phyloP scores from a whole-genome alignment of 2,329 filamentous ascomycete genomes.

The Talaromyces pinophilus region DNA sequence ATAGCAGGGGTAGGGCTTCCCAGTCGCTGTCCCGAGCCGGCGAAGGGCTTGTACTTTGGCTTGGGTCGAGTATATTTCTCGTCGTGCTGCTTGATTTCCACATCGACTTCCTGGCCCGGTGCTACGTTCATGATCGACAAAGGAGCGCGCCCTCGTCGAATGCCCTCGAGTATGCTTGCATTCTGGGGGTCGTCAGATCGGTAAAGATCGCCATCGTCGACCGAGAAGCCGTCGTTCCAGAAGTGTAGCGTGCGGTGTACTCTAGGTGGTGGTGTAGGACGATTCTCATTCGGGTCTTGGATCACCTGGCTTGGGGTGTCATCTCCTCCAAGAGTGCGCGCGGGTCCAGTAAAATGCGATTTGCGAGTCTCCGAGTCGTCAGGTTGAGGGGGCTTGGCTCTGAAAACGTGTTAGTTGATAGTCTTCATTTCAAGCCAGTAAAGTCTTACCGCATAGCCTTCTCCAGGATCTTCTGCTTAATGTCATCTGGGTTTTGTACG shows the following conservation, averaged over 20 bases:
- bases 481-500: slow-evolving; percentile 64
- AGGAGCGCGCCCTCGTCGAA: slow-evolving; percentile 64
- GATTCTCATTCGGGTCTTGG: slow-evolving; percentile 51
- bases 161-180: slow-evolving; percentile 61
- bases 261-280: slow-evolving; percentile 48
- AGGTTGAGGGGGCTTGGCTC: slow-evolving; percentile 34
- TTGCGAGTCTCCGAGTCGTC: slow-evolving; percentile 49
- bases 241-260: slow-evolving; percentile 63
- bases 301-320: slow-evolving; percentile 61
- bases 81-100: slow-evolving; percentile 65
- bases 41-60: slow-evolving; percentile 64
- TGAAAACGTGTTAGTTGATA: slow-evolving; percentile 23
- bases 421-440: background rate
- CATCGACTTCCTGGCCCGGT: slow-evolving; percentile 64
- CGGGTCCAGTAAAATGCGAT: slow-evolving; percentile 60
- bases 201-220: slow-evolving; percentile 65
- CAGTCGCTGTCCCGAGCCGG: slow-evolving; percentile 60
- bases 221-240: slow-evolving; percentile 66
- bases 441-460: slow-evolving; percentile 44
- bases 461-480: slow-evolving; percentile 54
- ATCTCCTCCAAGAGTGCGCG: slow-evolving; percentile 66
- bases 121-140: slow-evolving; percentile 64
- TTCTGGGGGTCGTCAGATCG: slow-evolving; percentile 65
- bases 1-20: slow-evolving; percentile 64
- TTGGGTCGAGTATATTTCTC: slow-evolving; percentile 65